Evolutionary conservation across 306 rosid genomes (phyloP).

Genomic region (Glycine latifolia): DNA sequence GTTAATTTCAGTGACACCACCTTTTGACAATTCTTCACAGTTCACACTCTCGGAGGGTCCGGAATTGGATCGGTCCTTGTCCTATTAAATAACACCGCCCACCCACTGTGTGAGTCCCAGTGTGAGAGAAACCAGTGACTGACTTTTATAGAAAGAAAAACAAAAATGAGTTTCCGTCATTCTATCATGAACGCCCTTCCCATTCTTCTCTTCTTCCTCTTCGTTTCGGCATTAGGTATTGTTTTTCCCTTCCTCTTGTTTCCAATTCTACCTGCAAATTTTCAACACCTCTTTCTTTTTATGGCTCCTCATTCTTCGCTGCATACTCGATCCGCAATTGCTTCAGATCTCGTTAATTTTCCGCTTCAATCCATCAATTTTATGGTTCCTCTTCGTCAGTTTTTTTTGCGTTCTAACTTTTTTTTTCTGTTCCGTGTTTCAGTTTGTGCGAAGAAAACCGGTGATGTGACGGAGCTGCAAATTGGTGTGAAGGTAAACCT

Average conservation of each 20-base stretch:
- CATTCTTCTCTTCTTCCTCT: constrained; percentile 53
- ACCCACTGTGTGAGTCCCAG: not conserved
- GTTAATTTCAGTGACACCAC: no score
- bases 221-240: constrained; percentile 57
- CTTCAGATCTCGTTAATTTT: constrained; percentile 41
- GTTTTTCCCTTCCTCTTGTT: not conserved
- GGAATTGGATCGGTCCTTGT: not conserved
- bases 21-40: no score
- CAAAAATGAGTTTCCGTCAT: constrained; percentile 38
- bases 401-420: not conserved
- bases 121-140: not conserved
- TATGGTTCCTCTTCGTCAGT: not conserved
- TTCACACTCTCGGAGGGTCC: not conserved
- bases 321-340: not conserved
- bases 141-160: constrained; percentile 1
- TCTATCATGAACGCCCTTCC: constrained; percentile 45
- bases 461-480: constrained; percentile 85
- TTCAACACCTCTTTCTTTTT: not conserved
- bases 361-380: not conserved
- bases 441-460: constrained; percentile 69
- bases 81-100: not conserved
- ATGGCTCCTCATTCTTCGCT: not conserved
- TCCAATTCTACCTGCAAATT: not conserved
- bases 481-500: constrained; percentile 86
- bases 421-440: not conserved